phyloP scores from a whole-genome alignment of 169 alveolate species.

The Plasmodium vivax region DNA sequence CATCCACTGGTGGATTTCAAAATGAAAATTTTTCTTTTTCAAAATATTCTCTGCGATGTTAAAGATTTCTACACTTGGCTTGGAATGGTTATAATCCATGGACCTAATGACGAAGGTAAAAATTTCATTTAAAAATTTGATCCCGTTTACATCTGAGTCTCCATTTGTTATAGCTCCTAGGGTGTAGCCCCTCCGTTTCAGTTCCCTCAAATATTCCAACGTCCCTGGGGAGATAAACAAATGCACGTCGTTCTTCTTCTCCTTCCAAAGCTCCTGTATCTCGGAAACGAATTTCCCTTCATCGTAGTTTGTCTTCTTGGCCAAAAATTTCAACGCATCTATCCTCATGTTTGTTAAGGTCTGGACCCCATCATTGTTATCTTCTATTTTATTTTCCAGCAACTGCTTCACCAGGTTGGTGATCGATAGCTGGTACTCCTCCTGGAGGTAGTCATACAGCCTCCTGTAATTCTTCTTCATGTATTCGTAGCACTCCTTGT shows the following conservation, averaged over 20 bases:
- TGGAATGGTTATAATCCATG: constrained; percentile 58
- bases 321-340: constrained; percentile 58
- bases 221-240: constrained; percentile 69
- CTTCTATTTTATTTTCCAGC: constrained; percentile 8
- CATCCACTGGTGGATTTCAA: constrained; percentile 37
- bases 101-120: constrained; percentile 60
- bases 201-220: constrained; percentile 48
- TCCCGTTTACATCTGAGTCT: constrained; percentile 60
- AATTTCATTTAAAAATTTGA: constrained; percentile 60
- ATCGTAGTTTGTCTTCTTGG: constrained; percentile 46
- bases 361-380: constrained; percentile 18
- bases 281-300: constrained; percentile 41
- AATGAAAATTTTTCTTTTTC: constrained; percentile 8
- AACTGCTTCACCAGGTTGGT: constrained; percentile 32
- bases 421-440: constrained; percentile 30
- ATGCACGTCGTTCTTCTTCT: constrained; percentile 64
- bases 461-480: constrained; percentile 42
- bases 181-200: constrained; percentile 49
- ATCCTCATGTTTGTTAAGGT: constrained; percentile 31
- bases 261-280: constrained; percentile 40
- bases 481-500: constrained; percentile 56
- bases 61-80: constrained; percentile 61
- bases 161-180: constrained; percentile 74
- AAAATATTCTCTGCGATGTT: constrained; percentile 49
- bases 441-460: constrained; percentile 32